Percentiles rank a stretch among this genome's conserved stretches.
These are phyloP conservation scores for Ganoderma boninense DNA, from an alignment of 1,284 basidiomycete species.

Conservation along the genomic window DNA sequence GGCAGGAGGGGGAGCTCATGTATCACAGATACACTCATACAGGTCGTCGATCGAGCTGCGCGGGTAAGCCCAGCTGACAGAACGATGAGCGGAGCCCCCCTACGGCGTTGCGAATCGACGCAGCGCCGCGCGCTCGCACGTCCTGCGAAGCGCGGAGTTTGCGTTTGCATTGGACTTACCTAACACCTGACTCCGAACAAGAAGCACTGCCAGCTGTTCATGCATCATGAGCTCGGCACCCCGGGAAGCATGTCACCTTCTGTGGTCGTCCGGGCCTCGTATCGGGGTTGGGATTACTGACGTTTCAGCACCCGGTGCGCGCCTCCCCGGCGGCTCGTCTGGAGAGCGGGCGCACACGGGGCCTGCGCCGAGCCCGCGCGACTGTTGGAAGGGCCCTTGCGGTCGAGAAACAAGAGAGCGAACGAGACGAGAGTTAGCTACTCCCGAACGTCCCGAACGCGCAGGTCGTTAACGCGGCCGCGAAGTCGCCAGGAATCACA, in stretches of 20 bases:
- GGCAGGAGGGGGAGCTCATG: background rate
- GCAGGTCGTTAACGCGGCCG: background rate
- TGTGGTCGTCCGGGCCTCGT: background rate
- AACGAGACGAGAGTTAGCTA: too few species aligned
- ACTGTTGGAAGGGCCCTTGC: background rate
- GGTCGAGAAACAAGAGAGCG: background rate
- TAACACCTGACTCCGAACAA: slow-evolving; percentile 17
- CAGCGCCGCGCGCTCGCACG: too few species aligned
- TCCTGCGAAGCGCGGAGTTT: slow-evolving; percentile 19
- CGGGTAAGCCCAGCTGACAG: background rate
- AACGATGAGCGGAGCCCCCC: background rate
- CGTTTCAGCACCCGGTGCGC: background rate
- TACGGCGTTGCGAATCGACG: background rate
- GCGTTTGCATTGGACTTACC: slow-evolving; percentile 23
- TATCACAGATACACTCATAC: background rate
- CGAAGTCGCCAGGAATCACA: background rate
- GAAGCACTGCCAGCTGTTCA: slow-evolving; percentile 13
- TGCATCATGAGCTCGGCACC: background rate
- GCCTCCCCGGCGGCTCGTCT: background rate
- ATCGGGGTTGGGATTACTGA: background rate
- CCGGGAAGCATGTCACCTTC: background rate
- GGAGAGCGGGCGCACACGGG: background rate
- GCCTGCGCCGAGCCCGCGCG: background rate
- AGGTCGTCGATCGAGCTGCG: background rate
- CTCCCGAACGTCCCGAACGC: background rate